Conservation (phyloP, 495 filamentous ascomycete genomes). For the Cryomyces minteri region DNA sequence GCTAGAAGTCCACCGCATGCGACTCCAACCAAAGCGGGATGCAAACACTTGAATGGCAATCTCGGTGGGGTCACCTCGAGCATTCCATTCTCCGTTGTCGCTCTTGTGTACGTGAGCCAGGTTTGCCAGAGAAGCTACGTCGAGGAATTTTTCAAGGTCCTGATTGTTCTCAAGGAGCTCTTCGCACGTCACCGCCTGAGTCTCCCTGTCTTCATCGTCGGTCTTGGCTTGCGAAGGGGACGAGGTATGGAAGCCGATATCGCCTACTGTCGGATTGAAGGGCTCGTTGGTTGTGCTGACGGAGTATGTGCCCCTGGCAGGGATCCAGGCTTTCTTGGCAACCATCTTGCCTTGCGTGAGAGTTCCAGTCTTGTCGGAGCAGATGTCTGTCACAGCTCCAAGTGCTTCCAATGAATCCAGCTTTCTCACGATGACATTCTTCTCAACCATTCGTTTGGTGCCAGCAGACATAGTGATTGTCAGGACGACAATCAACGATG, state of each 20-base stretch:
- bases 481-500: constrained; percentile 55
- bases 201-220: constrained; percentile 5
- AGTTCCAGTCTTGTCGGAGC: constrained; percentile 46
- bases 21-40: constrained; percentile 28
- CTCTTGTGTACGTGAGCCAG: constrained; percentile 6
- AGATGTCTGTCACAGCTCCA: constrained; percentile 38
- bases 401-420: constrained; percentile 45
- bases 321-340: constrained; percentile 30
- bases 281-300: constrained; percentile 13
- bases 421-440: constrained; percentile 50
- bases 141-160: constrained; percentile 15
- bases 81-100: constrained; percentile 23
- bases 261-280: constrained; percentile 14
- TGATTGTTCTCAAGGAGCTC: constrained; percentile 5
- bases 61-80: constrained; percentile 34
- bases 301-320: constrained; percentile 6
- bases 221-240: not conserved
- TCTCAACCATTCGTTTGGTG: constrained; percentile 51
- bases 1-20: constrained; percentile 18
- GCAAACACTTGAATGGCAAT: constrained; percentile 34
- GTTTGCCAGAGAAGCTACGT: constrained; percentile 13
- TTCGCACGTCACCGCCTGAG: not conserved
- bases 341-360: constrained; percentile 43
- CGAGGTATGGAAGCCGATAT: not conserved
- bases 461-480: constrained; percentile 62